These are phyloP conservation scores for Bruguiera gymnorhiza DNA, from an alignment of 345 rosid genomes.

Conservation along the genomic window DNA sequence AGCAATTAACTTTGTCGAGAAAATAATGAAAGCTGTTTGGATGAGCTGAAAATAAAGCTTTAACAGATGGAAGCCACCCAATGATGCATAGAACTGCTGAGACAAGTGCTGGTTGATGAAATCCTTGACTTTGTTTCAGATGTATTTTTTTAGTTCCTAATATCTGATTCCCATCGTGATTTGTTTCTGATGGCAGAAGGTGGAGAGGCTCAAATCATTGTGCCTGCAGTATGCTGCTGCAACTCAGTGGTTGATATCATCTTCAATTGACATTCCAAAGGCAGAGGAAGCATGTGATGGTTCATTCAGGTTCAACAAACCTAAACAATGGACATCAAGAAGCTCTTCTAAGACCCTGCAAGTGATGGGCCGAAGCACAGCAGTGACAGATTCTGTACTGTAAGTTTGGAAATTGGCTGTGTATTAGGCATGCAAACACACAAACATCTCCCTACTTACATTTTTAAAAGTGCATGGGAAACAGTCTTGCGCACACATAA, in stretches of 20 bases:
- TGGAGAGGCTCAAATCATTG: slow-evolving; percentile 78
- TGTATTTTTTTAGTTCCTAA: neutral
- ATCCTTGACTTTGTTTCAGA: neutral
- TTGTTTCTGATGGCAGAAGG: slow-evolving; percentile 58
- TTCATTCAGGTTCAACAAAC: slow-evolving; percentile 22
- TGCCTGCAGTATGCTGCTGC: slow-evolving; percentile 93
- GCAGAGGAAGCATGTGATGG: slow-evolving; percentile 36
- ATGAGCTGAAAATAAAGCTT: neutral
- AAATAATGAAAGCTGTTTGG: too few species aligned
- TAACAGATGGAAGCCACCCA: neutral
- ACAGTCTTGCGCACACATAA: too few species aligned
- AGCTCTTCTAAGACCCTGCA: slow-evolving; percentile 41
- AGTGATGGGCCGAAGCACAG: slow-evolving; percentile 40
- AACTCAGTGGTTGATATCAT: slow-evolving; percentile 90
- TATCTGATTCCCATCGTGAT: neutral
- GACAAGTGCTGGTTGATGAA: neutral
- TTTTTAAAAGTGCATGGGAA: neutral
- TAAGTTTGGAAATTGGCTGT: slow-evolving; percentile 43
- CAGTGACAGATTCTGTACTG: slow-evolving; percentile 76
- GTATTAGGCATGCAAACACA: neutral
- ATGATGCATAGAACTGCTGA: neutral
- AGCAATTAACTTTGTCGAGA: too few species aligned
- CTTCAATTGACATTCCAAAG: slow-evolving; percentile 60
- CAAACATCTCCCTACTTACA: neutral
- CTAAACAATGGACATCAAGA: slow-evolving; percentile 37